Conservation (phyloP, 768 basidiomycete genomes). For the Tylopilus sp. region DNA sequence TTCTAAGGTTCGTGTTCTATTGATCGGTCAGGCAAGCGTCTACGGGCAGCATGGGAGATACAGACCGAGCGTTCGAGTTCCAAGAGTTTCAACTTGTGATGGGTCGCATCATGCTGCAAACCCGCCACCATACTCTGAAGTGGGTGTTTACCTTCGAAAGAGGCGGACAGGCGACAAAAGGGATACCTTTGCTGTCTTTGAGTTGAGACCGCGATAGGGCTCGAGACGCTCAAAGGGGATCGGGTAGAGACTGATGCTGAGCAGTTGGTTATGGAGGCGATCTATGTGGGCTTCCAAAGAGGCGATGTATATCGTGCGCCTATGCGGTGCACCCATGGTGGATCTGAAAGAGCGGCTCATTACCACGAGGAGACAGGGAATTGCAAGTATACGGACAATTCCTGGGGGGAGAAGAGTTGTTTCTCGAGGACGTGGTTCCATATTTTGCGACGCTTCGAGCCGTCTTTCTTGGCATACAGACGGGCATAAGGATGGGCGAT, state of each 20-base stretch:
- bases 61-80: conserved; percentile 65
- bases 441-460: conserved; percentile 65
- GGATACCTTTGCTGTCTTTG: conserved; percentile 68
- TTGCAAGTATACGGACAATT: conserved; percentile 45
- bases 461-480: conserved; percentile 60
- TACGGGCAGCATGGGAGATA: background rate
- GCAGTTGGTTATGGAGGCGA: conserved; percentile 56
- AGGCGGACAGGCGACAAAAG: background rate
- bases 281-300: conserved; percentile 75
- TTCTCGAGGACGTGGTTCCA: conserved; percentile 81
- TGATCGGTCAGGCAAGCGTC: background rate
- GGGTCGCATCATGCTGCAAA: conserved; percentile 60
- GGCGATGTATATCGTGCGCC: conserved; percentile 68
- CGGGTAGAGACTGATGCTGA: conserved; percentile 52
- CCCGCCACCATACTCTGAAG: conserved; percentile 71
- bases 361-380: background rate
- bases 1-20: conserved; percentile 32
- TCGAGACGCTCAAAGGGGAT: conserved; percentile 55
- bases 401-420: conserved; percentile 59
- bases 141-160: background rate
- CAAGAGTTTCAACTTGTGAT: conserved; percentile 58
- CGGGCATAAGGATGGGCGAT: conserved; percentile 69
- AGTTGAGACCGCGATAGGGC: conserved; percentile 67
- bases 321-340: conserved; percentile 61
- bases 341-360: conserved; percentile 37